Percentiles rank a stretch among this genome's conserved stretches.
phyloP scores from a whole-genome alignment of 495 filamentous ascomycete species.

The Hypoxylon intermedium region DNA sequence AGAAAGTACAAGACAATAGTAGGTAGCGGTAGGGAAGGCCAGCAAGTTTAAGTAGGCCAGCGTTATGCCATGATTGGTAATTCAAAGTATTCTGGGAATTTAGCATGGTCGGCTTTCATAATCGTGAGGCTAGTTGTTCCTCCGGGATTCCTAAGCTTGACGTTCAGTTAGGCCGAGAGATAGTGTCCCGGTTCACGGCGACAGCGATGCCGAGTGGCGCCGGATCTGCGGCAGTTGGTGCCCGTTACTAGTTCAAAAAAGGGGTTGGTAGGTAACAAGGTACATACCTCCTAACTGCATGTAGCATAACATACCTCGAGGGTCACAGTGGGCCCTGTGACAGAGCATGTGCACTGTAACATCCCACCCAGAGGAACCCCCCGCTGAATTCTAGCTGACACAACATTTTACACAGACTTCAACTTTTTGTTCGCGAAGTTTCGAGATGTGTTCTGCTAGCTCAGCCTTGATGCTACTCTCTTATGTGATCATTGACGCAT shows the following conservation, averaged over 20 bases:
- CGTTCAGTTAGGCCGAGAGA: slow-evolving; percentile 8
- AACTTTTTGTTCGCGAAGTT: slow-evolving; percentile 15
- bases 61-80: background rate
- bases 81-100: background rate
- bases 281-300: background rate
- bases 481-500: slow-evolving; percentile 15
- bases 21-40: too few relatives aligned
- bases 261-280: slow-evolving; percentile 11
- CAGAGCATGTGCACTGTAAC: too few relatives aligned
- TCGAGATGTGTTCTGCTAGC: slow-evolving; percentile 6
- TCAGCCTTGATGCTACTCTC: slow-evolving; percentile 19
- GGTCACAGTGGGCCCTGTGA: too few relatives aligned
- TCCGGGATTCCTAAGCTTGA: slow-evolving; percentile 14
- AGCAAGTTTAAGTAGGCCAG: too few relatives aligned
- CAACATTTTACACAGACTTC: slow-evolving; percentile 17
- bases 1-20: too few relatives aligned
- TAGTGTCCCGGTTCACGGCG: slow-evolving; percentile 19
- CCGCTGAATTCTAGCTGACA: slow-evolving; percentile 7
- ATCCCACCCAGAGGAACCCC: too few relatives aligned
- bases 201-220: slow-evolving; percentile 34
- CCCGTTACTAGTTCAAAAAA: background rate
- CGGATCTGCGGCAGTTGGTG: slow-evolving; percentile 27
- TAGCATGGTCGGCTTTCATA: slow-evolving; percentile 18
- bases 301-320: too few relatives aligned
- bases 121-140: slow-evolving; percentile 2